Percentiles rank a stretch among this genome's conserved stretches.
phyloP scores from a whole-genome alignment of 495 filamentous ascomycete genomes.

The Pyrenula massariospora region DNA sequence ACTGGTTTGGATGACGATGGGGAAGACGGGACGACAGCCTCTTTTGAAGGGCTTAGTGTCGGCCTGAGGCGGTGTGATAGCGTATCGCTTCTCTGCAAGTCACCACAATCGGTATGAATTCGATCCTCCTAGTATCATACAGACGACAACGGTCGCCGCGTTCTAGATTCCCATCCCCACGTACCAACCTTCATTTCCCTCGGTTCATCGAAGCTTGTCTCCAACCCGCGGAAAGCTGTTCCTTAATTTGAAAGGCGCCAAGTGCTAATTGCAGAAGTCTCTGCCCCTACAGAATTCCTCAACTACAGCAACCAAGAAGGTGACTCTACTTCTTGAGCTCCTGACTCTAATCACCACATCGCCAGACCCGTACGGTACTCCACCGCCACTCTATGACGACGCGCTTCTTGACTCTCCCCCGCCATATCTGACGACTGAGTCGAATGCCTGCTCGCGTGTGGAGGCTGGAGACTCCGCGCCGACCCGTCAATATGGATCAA shows the following conservation, averaged over 20 bases:
- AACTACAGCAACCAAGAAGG: neutral
- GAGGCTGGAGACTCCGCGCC: neutral
- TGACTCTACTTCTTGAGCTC: neutral
- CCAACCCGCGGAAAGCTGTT: neutral
- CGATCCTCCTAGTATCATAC: neutral
- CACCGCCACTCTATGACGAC: neutral
- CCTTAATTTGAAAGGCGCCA: neutral
- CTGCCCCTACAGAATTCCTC: neutral
- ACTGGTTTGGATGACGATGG: conserved; percentile 1
- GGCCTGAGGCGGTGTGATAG: conserved; percentile 1
- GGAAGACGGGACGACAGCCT: neutral
- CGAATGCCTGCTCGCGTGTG: neutral
- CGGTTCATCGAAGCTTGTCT: neutral
- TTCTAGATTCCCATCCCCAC: neutral
- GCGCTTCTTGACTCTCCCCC: neutral
- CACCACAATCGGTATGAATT: neutral
- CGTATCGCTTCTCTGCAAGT: neutral
- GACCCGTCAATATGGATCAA: neutral
- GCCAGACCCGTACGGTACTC: neutral
- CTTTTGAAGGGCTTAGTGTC: neutral
- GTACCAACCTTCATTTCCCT: neutral
- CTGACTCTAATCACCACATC: neutral
- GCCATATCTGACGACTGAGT: neutral
- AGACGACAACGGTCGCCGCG: neutral
- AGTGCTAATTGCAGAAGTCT: neutral